Conservation (phyloP, 2,329 filamentous ascomycete species). For the Nemania sp. region DNA sequence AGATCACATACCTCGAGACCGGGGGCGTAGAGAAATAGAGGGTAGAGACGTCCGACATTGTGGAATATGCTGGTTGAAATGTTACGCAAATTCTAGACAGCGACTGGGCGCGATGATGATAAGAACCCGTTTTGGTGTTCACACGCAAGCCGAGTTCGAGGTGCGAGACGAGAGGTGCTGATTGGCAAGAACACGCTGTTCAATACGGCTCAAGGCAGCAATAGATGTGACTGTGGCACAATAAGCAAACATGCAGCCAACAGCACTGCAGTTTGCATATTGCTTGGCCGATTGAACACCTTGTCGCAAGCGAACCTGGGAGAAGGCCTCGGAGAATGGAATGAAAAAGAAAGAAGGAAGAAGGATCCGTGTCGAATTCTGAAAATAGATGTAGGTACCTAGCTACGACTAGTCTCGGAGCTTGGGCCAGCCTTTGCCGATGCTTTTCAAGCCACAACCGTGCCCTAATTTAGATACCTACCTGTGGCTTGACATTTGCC, state of each 20-base stretch:
- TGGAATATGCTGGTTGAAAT: conserved; percentile 20
- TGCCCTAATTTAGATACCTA: conserved; percentile 22
- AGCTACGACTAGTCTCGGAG: conserved; percentile 13
- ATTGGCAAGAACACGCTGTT: conserved; percentile 37
- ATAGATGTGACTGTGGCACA: conserved; percentile 42
- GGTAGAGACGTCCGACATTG: conserved; percentile 57
- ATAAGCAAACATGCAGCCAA: conserved; percentile 44
- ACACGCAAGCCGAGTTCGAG: conserved; percentile 4
- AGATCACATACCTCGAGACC: conserved; percentile 55
- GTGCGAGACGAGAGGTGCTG: conserved; percentile 16
- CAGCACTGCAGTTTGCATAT: conserved; percentile 47
- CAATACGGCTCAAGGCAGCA: conserved; percentile 42
- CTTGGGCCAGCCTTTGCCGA: conserved; percentile 24
- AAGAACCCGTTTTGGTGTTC: conserved; percentile 18
- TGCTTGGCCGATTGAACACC: conserved; percentile 45
- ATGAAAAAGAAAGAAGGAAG: conserved; percentile 38
- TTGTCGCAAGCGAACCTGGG: conserved; percentile 14
- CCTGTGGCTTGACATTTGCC: conserved; percentile 28
- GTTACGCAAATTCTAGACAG: conserved; percentile 2
- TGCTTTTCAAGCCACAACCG: not conserved
- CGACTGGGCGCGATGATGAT: conserved; percentile 10
- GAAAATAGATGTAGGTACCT: conserved; percentile 13
- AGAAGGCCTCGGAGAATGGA: conserved; percentile 30
- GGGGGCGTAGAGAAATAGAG: conserved; percentile 58
- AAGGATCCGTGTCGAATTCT: conserved; percentile 43